phyloP scores from a whole-genome alignment of 495 filamentous ascomycete species.

The Ramalina intermedia region DNA sequence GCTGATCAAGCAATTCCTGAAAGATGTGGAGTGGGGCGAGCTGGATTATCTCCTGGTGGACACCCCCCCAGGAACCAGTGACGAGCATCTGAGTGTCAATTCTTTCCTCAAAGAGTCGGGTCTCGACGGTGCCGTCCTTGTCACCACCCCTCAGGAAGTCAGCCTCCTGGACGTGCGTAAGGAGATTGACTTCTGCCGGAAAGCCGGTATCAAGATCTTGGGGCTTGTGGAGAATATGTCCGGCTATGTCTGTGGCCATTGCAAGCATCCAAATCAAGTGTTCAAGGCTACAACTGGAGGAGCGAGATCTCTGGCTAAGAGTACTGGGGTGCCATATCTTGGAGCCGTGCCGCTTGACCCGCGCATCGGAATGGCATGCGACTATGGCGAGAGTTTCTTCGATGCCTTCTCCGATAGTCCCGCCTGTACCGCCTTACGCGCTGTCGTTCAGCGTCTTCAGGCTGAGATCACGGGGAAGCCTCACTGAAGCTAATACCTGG shows the following conservation, averaged over 20 bases:
- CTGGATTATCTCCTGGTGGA: slow-evolving; percentile 88
- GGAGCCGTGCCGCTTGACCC: slow-evolving; percentile 90
- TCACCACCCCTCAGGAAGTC: slow-evolving; percentile 96
- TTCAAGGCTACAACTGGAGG: slow-evolving; percentile 89
- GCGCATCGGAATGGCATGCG: slow-evolving; percentile 86
- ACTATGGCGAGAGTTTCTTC: slow-evolving; percentile 95
- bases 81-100: slow-evolving; percentile 90
- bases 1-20: slow-evolving; percentile 90
- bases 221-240: slow-evolving; percentile 97
- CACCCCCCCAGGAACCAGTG: slow-evolving; percentile 85
- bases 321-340: slow-evolving; percentile 75
- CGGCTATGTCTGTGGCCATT: slow-evolving; percentile 87
- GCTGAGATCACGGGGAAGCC: slow-evolving; percentile 18
- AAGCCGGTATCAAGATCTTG: slow-evolving; percentile 77
- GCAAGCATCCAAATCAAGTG: slow-evolving; percentile 66
- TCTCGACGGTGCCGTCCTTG: slow-evolving; percentile 82
- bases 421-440: slow-evolving; percentile 60
- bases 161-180: slow-evolving; percentile 82
- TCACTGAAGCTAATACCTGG: no score
- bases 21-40: slow-evolving; percentile 94
- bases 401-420: slow-evolving; percentile 86
- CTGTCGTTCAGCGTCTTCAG: slow-evolving; percentile 58
- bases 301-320: slow-evolving; percentile 59
- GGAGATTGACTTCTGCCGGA: slow-evolving; percentile 92
- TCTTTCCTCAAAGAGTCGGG: slow-evolving; percentile 72